phyloP scores from a whole-genome alignment of 1,284 basidiomycete genomes.

The Boletellus deceptivus region DNA sequence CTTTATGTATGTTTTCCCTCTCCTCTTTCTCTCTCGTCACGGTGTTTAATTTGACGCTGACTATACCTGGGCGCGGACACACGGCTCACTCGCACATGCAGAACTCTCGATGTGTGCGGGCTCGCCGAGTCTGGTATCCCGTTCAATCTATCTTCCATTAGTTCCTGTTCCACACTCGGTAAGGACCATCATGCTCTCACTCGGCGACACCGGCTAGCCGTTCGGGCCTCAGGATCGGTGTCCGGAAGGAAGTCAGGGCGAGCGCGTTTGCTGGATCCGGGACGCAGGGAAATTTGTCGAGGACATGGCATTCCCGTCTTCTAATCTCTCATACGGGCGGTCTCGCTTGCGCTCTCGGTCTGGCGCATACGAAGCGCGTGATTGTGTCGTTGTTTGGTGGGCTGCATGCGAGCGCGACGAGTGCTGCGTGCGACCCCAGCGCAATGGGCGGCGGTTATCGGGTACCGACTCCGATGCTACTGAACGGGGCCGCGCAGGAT shows the following conservation, averaged over 20 bases:
- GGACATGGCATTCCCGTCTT: conserved; percentile 41
- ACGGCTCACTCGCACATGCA: conserved; percentile 68
- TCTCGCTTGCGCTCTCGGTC: conserved; percentile 2
- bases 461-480: conserved; percentile 68
- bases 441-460: conserved; percentile 29
- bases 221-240: conserved; percentile 64
- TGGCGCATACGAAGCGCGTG: not conserved
- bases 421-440: conserved; percentile 54
- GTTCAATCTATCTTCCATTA: conserved; percentile 77
- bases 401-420: conserved; percentile 71
- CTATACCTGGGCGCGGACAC: not conserved
- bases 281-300: conserved; percentile 51
- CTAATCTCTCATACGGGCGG: conserved; percentile 12
- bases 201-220: conserved; percentile 62
- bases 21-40: not conserved
- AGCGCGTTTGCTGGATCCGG: conserved; percentile 46
- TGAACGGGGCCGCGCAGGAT: conserved; percentile 45
- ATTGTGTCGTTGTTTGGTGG: conserved; percentile 66
- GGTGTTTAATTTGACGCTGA: conserved; percentile 9
- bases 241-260: conserved; percentile 69
- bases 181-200: conserved; percentile 81
- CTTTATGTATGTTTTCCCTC: too few relatives aligned
- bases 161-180: conserved; percentile 73
- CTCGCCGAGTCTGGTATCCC: conserved; percentile 59
- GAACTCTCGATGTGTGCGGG: conserved; percentile 74